Conservation (phyloP, 192 early-diverging fungal species). For the Pilobolus umbonatus region DNA sequence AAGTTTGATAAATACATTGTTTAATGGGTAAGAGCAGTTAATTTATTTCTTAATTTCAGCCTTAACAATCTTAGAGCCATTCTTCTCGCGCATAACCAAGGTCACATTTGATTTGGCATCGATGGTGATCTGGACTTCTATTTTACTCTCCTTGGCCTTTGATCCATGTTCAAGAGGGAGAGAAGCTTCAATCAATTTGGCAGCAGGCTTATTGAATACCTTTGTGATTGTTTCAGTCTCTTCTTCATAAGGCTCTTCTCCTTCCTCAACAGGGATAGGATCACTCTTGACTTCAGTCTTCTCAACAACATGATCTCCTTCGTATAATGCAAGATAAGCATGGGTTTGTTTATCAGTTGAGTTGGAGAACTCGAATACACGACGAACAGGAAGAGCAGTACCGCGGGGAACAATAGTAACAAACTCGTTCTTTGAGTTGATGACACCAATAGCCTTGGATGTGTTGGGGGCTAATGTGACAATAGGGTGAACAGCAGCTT, state of each 20-base stretch:
- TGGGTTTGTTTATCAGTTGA: slow-evolving; percentile 59
- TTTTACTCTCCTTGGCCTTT: slow-evolving; percentile 41
- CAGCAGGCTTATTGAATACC: slow-evolving; percentile 43
- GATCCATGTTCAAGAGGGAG: slow-evolving; percentile 49
- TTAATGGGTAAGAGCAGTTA: no score
- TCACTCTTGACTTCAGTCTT: slow-evolving; percentile 41
- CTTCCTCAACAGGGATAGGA: slow-evolving; percentile 47
- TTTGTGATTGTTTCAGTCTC: slow-evolving; percentile 38
- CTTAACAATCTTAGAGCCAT: slow-evolving; percentile 43
- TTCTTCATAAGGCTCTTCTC: slow-evolving; percentile 49
- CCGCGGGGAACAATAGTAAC: slow-evolving; percentile 75
- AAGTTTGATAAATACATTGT: no score
- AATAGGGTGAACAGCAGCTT: slow-evolving; percentile 44
- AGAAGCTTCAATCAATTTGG: slow-evolving; percentile 63
- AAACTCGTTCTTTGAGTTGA: slow-evolving; percentile 66
- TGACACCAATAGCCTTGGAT: slow-evolving; percentile 73
- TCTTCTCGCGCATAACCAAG: slow-evolving; percentile 50
- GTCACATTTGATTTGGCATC: slow-evolving; percentile 43
- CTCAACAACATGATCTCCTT: slow-evolving; percentile 68
- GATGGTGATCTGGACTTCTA: slow-evolving; percentile 48
- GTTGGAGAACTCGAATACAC: slow-evolving; percentile 68
- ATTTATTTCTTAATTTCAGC: slow-evolving; percentile 22
- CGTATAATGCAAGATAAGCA: slow-evolving; percentile 77
- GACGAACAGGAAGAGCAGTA: slow-evolving; percentile 81
- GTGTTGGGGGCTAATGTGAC: slow-evolving; percentile 56